Evolutionary conservation across 2,329 filamentous ascomycete genomes (phyloP), one percentile per base, ranked within the genome.

Genomic region (Alternaria atra): DNA sequence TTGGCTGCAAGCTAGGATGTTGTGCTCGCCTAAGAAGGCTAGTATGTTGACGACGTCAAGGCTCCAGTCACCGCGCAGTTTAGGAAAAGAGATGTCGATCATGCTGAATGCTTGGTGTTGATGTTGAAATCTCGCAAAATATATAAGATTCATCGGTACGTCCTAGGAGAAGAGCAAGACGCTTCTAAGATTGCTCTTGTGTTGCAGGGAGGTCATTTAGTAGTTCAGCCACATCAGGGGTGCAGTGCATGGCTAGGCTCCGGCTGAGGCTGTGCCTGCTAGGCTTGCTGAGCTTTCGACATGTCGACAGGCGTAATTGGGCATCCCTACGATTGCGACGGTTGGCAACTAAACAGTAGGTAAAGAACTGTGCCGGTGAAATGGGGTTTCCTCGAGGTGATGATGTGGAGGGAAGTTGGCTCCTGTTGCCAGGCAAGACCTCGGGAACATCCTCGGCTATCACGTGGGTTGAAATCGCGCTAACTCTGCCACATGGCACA

Each of bases 11-110:
- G 51, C 51, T 8, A 6, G 1, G 17, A 54, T 54, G 37, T 54
- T 54, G 20, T 54, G 51, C 12, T 44, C 51, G 37, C 51, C 51
- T 9, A 54, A n/a, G 17, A 54, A 54, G 25, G 51, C 51, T n/a
- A 54, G 17, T n/a, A 54, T 54, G 8, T 54, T 54, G 10, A 54
- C 37, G 6, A 54, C 51, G 15, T 54, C 51, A 12, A 43, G 20
- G 20, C 20, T 25, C 40, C 20, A 43, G 20, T 43, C 12, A 15
- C 25, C 40, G 40, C 40, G 40, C 40, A 25, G 2, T 43, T 43
- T 7, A 0, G 40, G 40, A 20, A 2, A 43, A 15, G 12, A 1
- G 40, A 43, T 43, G 8, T 43, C 20, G 20, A 25, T 8, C 20
- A 43, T 43, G 40, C 3, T 42, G 39, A 8, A 42, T 42, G 20